Base-by-base conservation (phyloP, 345 rosid genomes). In the Punica granatum region DNA sequence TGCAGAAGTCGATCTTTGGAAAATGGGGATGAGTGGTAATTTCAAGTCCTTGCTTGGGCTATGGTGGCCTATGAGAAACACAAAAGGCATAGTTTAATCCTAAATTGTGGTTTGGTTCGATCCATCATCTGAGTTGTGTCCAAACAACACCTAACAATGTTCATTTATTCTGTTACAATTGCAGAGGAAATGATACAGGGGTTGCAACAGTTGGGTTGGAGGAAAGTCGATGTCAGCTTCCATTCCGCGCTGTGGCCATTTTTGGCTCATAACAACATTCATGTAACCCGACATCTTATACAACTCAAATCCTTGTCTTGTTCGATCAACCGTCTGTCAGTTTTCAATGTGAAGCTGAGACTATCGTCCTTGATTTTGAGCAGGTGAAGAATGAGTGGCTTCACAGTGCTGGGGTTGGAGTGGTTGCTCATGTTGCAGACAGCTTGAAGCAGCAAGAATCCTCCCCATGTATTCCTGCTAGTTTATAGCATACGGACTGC, bases 111-210 rank as follows among this genome's bases (percentile, higher is more conserved):
- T 46, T 46, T 46, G 51, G n/a, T 16, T 46, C 19, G 6, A 16
- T 19, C 51, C 21, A 16, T 6, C 44, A 7, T 2, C 2, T 23
- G 3, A 46, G 44, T 41, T 16, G 19, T 46, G 51, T 51, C n/a
- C 8, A n/a, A 25, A 51, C n/a, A n/a, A n/a, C n/a, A n/a, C n/a
- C n/a, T n/a, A n/a, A n/a, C n/a, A n/a, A n/a, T n/a, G n/a, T 28
- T 64, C 26, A 42, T 39, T 23, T 21, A 26, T 39, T 39, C 67
- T 60, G 6, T 16, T 70, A 75, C 65, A 9, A 67, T 72, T 67
- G 73, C 87, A 93, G 99, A 94, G 82, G 97, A 91, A 79, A 94
- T 91, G 99, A 91, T 89, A 42, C 82, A 48, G 0, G 99, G 99
- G 37, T 72, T 94, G 74, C 95, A 94, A 80, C 89, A 79, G 66